These are phyloP conservation scores for Mrakia blollopis DNA, from an alignment of 768 basidiomycete genomes.

Conservation along the genomic window DNA sequence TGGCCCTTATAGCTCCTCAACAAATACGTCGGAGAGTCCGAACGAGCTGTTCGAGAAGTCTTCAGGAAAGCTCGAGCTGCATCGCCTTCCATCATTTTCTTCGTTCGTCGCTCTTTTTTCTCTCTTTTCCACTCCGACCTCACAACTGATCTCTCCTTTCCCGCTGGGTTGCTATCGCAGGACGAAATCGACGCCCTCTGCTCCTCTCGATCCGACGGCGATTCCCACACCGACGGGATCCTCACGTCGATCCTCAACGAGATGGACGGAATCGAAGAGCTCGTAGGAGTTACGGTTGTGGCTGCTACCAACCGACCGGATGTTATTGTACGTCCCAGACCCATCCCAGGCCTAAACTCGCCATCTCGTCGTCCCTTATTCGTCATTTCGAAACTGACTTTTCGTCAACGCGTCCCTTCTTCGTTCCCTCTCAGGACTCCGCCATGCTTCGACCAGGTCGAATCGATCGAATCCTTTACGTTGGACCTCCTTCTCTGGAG, in stretches of 20 bases:
- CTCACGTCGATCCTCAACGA: conserved; percentile 90
- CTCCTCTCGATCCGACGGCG: conserved; percentile 61
- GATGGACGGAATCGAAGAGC: conserved; percentile 96
- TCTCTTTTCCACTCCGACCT: not conserved
- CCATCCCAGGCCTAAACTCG: no score
- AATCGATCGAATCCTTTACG: conserved; percentile 86
- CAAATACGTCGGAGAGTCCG: conserved; percentile 97
- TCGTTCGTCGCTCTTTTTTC: conserved; percentile 56
- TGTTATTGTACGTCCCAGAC: conserved; percentile 59
- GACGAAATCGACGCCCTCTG: conserved; percentile 97
- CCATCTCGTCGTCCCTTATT: not conserved
- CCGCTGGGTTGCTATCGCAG: conserved; percentile 48
- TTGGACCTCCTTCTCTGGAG: conserved; percentile 78
- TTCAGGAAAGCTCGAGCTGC: conserved; percentile 92
- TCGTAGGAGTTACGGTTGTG: conserved; percentile 88
- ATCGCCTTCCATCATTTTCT: conserved; percentile 92
- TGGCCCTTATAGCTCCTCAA: conserved; percentile 77
- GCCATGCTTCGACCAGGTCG: conserved; percentile 93
- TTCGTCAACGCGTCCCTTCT: no score
- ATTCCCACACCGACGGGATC: conserved; percentile 70
- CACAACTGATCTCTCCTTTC: not conserved
- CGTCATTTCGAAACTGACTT: no score
- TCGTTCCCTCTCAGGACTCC: conserved; percentile 60
- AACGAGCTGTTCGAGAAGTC: conserved; percentile 87
- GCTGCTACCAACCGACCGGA: conserved; percentile 96